These are phyloP conservation scores for Fusarium setosum DNA, from an alignment of 2,329 filamentous ascomycete species.

Conservation along the genomic window DNA sequence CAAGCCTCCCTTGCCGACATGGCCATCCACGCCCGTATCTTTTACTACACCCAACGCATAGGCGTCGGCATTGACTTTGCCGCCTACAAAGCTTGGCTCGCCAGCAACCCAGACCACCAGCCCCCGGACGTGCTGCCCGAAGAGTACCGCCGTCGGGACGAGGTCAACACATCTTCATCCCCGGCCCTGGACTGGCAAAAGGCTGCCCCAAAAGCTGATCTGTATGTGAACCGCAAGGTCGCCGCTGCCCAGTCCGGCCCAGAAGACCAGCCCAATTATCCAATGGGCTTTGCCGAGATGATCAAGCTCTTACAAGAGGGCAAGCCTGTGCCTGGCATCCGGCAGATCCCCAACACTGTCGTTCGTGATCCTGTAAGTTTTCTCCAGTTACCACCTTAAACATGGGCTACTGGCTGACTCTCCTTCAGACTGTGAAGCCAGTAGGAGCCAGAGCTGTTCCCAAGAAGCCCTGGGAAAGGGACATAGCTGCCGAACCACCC, in stretches of 20 bases:
- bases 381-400: background rate
- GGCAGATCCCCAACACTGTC: slow-evolving; percentile 85
- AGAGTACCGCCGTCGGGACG: slow-evolving; percentile 40
- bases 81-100: slow-evolving; percentile 74
- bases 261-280: slow-evolving; percentile 74
- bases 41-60: slow-evolving; percentile 69
- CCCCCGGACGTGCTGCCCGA: slow-evolving; percentile 52
- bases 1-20: slow-evolving; percentile 67
- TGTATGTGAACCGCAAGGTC: slow-evolving; percentile 56
- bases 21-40: slow-evolving; percentile 73
- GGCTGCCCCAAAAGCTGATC: slow-evolving; percentile 59
- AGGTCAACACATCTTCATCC: slow-evolving; percentile 18
- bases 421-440: slow-evolving; percentile 58
- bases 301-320: slow-evolving; percentile 86
- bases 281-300: slow-evolving; percentile 85
- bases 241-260: slow-evolving; percentile 31
- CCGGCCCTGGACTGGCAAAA: slow-evolving; percentile 58
- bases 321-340: slow-evolving; percentile 86
- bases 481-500: slow-evolving; percentile 40
- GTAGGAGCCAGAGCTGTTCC: slow-evolving; percentile 60
- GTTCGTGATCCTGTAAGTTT: slow-evolving; percentile 73
- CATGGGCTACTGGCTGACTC: slow-evolving; percentile 10
- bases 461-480: slow-evolving; percentile 83
- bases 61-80: slow-evolving; percentile 71
- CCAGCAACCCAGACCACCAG: slow-evolving; percentile 46